Conservation (phyloP, 202 grass and related monocot genomes). For the Dendrocalamus latiflorus region DNA sequence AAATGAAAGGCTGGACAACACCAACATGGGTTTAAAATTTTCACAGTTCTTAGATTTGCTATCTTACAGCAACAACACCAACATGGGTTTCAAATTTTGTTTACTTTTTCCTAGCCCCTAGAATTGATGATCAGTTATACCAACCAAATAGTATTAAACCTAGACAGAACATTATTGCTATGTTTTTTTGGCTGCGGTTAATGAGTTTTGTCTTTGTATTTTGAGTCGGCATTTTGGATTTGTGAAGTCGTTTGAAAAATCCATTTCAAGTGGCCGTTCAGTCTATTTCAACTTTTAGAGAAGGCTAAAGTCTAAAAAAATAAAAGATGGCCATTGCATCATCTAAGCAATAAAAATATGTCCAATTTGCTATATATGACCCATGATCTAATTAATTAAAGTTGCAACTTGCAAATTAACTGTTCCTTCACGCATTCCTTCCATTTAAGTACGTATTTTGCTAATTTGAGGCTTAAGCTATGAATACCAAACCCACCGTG, state of each 20-base stretch:
- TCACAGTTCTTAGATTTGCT: too few relatives aligned
- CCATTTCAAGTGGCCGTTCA: too few relatives aligned
- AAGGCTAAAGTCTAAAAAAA: too few relatives aligned
- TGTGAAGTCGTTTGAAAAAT: too few relatives aligned
- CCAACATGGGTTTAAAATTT: not conserved
- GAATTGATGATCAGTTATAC: not conserved
- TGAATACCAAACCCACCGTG: not conserved
- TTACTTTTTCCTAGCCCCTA: not conserved
- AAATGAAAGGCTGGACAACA: conserved; percentile 45
- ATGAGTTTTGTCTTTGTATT: too few relatives aligned
- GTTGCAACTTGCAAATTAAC: not conserved
- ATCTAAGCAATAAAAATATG: not conserved
- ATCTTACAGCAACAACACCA: not conserved
- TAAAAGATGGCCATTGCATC: not conserved
- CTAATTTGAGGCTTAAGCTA: not conserved
- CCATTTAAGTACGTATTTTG: not conserved
- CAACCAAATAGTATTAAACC: not conserved
- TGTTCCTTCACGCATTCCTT: not conserved
- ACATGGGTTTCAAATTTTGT: not conserved
- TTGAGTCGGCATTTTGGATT: too few relatives aligned
- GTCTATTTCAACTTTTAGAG: too few relatives aligned
- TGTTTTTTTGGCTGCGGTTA: too few relatives aligned
- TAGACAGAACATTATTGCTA: not conserved
- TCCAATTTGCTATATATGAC: not conserved
- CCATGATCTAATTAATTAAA: not conserved